Conservation (phyloP, 2,329 filamentous ascomycete genomes). For the Botrytis hyacinthi region DNA sequence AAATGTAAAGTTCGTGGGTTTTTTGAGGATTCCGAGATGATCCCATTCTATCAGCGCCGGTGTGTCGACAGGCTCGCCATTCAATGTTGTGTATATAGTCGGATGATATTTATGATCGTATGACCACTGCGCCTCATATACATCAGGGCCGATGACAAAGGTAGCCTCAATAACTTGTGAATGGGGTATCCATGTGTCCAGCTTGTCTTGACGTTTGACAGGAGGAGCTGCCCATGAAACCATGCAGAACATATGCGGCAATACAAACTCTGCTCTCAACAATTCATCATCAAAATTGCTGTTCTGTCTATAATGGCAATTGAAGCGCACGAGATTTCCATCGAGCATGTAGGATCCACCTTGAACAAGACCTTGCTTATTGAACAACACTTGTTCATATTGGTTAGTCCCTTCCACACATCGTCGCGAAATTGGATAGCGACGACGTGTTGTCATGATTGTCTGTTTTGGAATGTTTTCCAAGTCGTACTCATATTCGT, state of each 20-base stretch:
- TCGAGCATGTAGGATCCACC: conserved; percentile 51
- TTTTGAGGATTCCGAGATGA: conserved; percentile 43
- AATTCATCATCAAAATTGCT: conserved; percentile 52
- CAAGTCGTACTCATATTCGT: conserved; percentile 16
- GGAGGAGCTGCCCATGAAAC: conserved; percentile 53
- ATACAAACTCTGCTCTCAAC: conserved; percentile 51
- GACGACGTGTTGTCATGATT: not conserved
- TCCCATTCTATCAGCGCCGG: conserved; percentile 50
- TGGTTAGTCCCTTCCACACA: conserved; percentile 48
- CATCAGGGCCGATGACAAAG: conserved; percentile 50
- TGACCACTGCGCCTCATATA: conserved; percentile 49
- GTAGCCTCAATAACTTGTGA: conserved; percentile 54
- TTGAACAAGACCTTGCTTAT: conserved; percentile 33
- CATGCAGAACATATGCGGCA: conserved; percentile 51
- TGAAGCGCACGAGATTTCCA: conserved; percentile 51
- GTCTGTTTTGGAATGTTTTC: not conserved
- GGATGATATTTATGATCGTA: conserved; percentile 49
- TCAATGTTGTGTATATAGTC: conserved; percentile 46
- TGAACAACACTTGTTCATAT: conserved; percentile 50
- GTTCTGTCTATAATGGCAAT: conserved; percentile 54
- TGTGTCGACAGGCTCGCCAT: conserved; percentile 49
- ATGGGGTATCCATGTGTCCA: conserved; percentile 53
- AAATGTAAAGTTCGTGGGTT: conserved; percentile 45
- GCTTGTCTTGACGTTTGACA: conserved; percentile 48
- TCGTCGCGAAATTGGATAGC: conserved; percentile 43